phyloP scores from a whole-genome alignment of 1,139 yeast genomes.

The Saccharomycopsis crataegensis region DNA sequence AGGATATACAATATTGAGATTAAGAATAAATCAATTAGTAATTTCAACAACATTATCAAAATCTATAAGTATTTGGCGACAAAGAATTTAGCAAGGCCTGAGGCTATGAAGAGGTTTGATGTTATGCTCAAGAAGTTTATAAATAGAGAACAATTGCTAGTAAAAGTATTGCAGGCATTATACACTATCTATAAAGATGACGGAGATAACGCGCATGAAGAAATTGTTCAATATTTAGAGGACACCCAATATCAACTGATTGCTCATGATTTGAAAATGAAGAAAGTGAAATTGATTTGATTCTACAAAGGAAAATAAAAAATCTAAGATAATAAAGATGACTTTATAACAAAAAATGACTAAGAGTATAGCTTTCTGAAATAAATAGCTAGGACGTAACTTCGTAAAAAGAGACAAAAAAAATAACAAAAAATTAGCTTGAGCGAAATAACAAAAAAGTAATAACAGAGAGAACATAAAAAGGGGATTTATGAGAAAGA shows the following conservation, averaged over 20 bases:
- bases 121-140: slow-evolving; percentile 9
- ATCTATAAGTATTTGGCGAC: slow-evolving; percentile 10
- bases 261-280: background rate
- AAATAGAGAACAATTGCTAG: background rate
- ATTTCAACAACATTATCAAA: slow-evolving; percentile 6
- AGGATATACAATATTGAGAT: slow-evolving; percentile 16
- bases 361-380: too few relatives aligned
- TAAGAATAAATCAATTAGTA: background rate
- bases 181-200: slow-evolving; percentile 3
- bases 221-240: background rate
- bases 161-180: slow-evolving; percentile 8
- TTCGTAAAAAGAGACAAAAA: too few relatives aligned
- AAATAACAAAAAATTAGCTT: too few relatives aligned
- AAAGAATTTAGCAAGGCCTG: background rate
- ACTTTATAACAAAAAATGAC: too few relatives aligned
- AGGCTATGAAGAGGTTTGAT: slow-evolving; percentile 5
- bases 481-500: too few relatives aligned
- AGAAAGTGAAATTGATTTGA: background rate
- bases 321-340: background rate
- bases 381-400: too few relatives aligned
- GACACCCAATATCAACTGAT: background rate
- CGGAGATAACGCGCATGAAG: background rate
- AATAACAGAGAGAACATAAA: too few relatives aligned
- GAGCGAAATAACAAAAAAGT: too few relatives aligned
- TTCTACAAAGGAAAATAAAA: background rate